A percentile compares a stretch with the other conserved stretches of the same genome.
Evolutionary conservation across 2,329 filamentous ascomycete genomes (phyloP).

Genomic region (Alternaria sp.): DNA sequence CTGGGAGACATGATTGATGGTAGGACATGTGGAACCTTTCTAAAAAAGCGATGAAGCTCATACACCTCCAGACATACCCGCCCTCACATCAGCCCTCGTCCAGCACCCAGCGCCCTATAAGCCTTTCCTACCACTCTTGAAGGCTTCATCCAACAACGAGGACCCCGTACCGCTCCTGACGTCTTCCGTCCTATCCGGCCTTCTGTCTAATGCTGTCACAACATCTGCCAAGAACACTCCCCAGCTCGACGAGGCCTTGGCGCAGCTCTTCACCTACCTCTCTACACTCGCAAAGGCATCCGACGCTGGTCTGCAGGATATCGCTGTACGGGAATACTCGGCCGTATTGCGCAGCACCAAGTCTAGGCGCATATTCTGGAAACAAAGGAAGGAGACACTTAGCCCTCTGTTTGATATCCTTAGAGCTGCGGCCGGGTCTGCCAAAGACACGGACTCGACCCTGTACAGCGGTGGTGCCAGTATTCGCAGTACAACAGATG

Average conservation of each 20-base stretch:
- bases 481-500: slow-evolving; percentile 67
- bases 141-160: slow-evolving; percentile 80
- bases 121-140: slow-evolving; percentile 83
- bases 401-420: slow-evolving; percentile 83
- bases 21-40: slow-evolving; percentile 49
- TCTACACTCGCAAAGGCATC: slow-evolving; percentile 81
- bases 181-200: slow-evolving; percentile 81
- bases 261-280: slow-evolving; percentile 84
- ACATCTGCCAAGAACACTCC: slow-evolving; percentile 64
- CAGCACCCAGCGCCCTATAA: slow-evolving; percentile 73
- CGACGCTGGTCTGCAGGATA: slow-evolving; percentile 91
- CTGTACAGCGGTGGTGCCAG: slow-evolving; percentile 60
- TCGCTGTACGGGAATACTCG: slow-evolving; percentile 91
- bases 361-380: slow-evolving; percentile 86
- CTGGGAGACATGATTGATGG: slow-evolving; percentile 86
- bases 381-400: slow-evolving; percentile 83
- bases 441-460: slow-evolving; percentile 70
- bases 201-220: slow-evolving; percentile 71
- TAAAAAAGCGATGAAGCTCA: slow-evolving; percentile 22
- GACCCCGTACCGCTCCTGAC: slow-evolving; percentile 90
- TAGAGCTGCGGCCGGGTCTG: slow-evolving; percentile 73
- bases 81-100: slow-evolving; percentile 77
- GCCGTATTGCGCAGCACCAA: slow-evolving; percentile 77
- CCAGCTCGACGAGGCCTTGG: slow-evolving; percentile 77
- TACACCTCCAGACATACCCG: slow-evolving; percentile 70